phyloP scores from a whole-genome alignment of 768 basidiomycete genomes.

The Suillus variegatus region DNA sequence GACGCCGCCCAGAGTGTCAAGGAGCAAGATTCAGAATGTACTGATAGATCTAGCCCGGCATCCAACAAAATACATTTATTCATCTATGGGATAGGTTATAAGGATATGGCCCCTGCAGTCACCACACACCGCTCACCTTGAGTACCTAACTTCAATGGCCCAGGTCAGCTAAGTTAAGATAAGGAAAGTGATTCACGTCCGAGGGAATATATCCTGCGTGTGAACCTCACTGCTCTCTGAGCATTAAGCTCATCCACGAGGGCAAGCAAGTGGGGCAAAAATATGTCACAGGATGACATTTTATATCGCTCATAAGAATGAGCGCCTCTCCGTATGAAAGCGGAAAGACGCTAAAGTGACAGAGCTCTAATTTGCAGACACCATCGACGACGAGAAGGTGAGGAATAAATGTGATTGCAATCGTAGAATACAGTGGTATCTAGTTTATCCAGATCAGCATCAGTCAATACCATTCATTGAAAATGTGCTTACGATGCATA shows the following conservation, averaged over 20 bases:
- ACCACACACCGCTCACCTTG: constrained; percentile 18
- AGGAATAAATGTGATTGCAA: constrained; percentile 30
- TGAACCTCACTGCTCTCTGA: constrained; percentile 47
- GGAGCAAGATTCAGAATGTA: constrained; percentile 52
- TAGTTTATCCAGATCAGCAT: constrained; percentile 20
- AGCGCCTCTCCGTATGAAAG: constrained; percentile 64
- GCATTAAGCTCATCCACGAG: constrained; percentile 24
- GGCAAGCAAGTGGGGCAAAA: constrained; percentile 43
- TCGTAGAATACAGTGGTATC: constrained; percentile 37
- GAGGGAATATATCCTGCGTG: constrained; percentile 45
- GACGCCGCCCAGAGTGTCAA: constrained; percentile 95
- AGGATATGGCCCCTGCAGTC: neutral
- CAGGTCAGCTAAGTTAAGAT: neutral
- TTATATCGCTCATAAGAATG: constrained; percentile 85
- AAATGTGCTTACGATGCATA: constrained; percentile 38
- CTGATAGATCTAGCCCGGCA: neutral
- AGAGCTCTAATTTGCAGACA: constrained; percentile 42
- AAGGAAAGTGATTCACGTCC: neutral
- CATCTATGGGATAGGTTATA: neutral
- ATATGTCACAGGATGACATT: constrained; percentile 34
- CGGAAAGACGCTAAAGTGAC: constrained; percentile 87
- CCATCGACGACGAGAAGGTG: constrained; percentile 14
- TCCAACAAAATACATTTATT: neutral
- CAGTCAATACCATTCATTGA: constrained; percentile 21
- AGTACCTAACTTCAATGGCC: neutral